phyloP scores from a whole-genome alignment of 495 filamentous ascomycete genomes.

The Daldinia childiae region DNA sequence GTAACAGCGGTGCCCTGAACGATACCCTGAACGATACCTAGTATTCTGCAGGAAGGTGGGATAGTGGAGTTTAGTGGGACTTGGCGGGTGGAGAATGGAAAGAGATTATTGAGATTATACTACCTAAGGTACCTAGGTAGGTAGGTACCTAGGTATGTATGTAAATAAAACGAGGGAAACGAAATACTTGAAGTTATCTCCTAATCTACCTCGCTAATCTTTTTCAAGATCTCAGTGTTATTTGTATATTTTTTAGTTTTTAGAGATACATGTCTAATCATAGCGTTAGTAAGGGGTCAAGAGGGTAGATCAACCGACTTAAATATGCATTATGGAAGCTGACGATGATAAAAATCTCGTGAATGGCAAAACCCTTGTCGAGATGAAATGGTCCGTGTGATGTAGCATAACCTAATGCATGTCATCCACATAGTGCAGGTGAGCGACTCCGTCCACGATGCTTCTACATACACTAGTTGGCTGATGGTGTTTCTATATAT shows the following conservation, averaged over 20 bases:
- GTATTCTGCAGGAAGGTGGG: slow-evolving; percentile 12
- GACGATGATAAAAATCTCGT: not conserved
- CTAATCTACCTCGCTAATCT: not conserved
- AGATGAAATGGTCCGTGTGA: slow-evolving; percentile 7
- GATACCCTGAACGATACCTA: not conserved
- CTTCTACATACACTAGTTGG: not conserved
- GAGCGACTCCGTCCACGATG: not conserved
- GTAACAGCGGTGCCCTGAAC: not conserved
- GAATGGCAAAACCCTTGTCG: not conserved
- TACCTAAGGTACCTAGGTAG: too few species aligned
- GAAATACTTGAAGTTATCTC: not conserved
- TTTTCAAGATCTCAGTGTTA: too few species aligned
- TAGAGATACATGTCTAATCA: not conserved
- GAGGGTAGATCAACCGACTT: not conserved
- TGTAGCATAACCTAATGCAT: slow-evolving; percentile 3
- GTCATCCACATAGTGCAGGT: slow-evolving; percentile 3
- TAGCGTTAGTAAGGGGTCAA: not conserved
- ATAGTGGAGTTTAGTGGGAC: slow-evolving; percentile 8
- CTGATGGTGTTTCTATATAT: not conserved
- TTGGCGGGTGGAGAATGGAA: not conserved
- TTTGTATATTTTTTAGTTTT: not conserved
- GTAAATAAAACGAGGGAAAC: not conserved
- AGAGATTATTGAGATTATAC: not conserved
- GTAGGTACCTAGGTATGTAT: too few species aligned
- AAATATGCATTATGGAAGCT: not conserved